A percentile compares a stretch with the other conserved stretches of the same genome.
These are phyloP conservation scores for Serendipita vermifera DNA, from an alignment of 768 basidiomycete species.

Conservation along the genomic window DNA sequence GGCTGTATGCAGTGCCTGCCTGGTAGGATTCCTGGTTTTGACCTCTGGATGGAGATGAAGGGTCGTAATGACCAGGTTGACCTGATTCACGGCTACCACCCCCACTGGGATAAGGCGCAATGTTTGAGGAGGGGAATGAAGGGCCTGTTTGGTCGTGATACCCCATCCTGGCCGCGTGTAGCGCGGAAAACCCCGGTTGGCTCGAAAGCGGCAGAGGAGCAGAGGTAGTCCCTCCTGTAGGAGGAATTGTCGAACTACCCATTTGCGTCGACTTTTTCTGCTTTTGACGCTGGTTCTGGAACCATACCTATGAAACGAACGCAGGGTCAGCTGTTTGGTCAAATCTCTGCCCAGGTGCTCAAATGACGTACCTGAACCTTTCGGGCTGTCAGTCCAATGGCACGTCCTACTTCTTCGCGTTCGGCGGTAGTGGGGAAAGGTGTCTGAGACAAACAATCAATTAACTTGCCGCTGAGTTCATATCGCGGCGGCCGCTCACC, in stretches of 20 bases:
- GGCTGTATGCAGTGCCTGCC: too few relatives aligned
- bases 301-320: conserved; percentile 54
- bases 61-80: too few relatives aligned
- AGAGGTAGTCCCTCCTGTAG: not conserved
- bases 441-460: conserved; percentile 36
- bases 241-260: not conserved
- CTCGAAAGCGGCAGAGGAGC: not conserved
- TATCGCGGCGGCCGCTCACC: conserved; percentile 32
- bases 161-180: conserved; percentile 7
- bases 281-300: conserved; percentile 88
- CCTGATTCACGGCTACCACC: too few relatives aligned
- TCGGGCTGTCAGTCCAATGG: conserved; percentile 78
- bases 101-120: too few relatives aligned
- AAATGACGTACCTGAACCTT: conserved; percentile 72
- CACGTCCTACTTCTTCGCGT: conserved; percentile 75
- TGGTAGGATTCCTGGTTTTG: too few relatives aligned
- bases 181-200: conserved; percentile 1
- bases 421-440: conserved; percentile 79
- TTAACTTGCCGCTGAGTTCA: not conserved
- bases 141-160: too few relatives aligned
- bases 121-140: too few relatives aligned
- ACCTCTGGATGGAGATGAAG: too few relatives aligned
- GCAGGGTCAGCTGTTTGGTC: conserved; percentile 10
- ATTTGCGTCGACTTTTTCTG: not conserved
- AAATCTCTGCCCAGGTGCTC: not conserved